Conservation (phyloP, 2,329 filamentous ascomycete genomes). For the Ceratocystis variospora region DNA sequence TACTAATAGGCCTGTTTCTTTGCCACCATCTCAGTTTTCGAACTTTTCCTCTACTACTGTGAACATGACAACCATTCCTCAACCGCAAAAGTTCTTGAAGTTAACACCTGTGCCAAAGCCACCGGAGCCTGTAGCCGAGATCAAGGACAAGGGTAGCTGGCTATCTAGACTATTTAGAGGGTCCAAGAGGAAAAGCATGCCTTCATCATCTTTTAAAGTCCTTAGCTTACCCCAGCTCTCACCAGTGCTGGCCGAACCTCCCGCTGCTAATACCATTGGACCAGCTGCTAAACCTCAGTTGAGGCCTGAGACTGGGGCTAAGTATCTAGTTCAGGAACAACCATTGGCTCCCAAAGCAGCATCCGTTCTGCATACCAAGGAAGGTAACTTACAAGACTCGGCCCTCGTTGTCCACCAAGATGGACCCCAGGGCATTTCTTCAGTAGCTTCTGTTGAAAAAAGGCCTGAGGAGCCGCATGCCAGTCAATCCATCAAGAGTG, state of each 20-base stretch:
- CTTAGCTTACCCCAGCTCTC: background rate
- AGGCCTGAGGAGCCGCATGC: background rate
- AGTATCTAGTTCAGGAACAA: background rate
- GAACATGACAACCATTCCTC: background rate
- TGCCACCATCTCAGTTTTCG: background rate
- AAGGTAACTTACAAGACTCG: background rate
- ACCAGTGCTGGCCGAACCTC: background rate
- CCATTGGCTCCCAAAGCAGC: background rate
- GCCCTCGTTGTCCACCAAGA: background rate
- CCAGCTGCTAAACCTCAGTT: background rate
- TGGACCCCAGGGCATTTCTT: background rate
- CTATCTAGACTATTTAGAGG: slow-evolving; percentile 9
- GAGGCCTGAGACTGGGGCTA: too few relatives aligned
- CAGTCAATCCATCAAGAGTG: too few relatives aligned
- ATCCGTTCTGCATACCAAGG: background rate
- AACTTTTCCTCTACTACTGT: background rate
- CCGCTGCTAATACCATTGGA: background rate
- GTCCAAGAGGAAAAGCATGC: background rate
- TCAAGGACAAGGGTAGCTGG: slow-evolving; percentile 13
- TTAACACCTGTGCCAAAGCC: background rate
- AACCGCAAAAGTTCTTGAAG: background rate
- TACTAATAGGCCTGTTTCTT: slow-evolving; percentile 5
- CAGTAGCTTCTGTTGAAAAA: background rate
- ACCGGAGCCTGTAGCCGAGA: background rate
- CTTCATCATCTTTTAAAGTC: slow-evolving; percentile 8